Evolutionary conservation across 2,329 filamentous ascomycete genomes (phyloP).

Genomic region (Aspergillus pseudoviridinutans): DNA sequence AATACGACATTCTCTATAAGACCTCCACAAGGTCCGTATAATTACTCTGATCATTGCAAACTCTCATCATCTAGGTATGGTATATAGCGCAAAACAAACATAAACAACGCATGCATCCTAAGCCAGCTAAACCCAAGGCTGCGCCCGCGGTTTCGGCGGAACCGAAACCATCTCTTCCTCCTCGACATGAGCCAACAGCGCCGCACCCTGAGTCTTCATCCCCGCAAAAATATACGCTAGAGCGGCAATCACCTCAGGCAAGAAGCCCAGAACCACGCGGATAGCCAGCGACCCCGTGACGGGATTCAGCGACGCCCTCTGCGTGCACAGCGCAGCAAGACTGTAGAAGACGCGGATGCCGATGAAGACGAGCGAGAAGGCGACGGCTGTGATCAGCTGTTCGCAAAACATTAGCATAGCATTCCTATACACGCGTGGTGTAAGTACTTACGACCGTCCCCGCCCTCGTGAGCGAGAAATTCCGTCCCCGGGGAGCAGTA

Average conservation of each 20-base stretch:
- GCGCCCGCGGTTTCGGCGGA: neutral
- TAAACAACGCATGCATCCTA: too few relatives aligned
- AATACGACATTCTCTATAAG: too few relatives aligned
- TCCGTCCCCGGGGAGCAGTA: neutral
- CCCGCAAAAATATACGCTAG: conserved; percentile 18
- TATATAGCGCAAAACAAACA: too few relatives aligned
- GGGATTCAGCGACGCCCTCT: conserved; percentile 17
- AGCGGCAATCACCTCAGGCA: conserved; percentile 21
- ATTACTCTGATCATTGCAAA: too few relatives aligned
- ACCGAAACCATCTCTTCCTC: neutral
- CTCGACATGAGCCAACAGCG: neutral
- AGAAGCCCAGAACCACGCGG: conserved; percentile 22
- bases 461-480: neutral
- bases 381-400: neutral
- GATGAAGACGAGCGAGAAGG: conserved; percentile 14
- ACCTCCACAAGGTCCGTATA: too few relatives aligned
- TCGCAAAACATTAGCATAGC: neutral
- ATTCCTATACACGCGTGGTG: neutral
- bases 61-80: too few relatives aligned
- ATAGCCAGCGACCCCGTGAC: conserved; percentile 17
- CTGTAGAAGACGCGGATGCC: conserved; percentile 25
- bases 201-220: conserved; percentile 16
- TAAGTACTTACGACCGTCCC: neutral
- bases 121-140: neutral
- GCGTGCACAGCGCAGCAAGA: conserved; percentile 16